Percentiles rank a stretch among this genome's conserved stretches.
These are phyloP conservation scores for Phialophora tarda DNA, from an alignment of 2,329 filamentous ascomycete species.

Conservation along the genomic window DNA sequence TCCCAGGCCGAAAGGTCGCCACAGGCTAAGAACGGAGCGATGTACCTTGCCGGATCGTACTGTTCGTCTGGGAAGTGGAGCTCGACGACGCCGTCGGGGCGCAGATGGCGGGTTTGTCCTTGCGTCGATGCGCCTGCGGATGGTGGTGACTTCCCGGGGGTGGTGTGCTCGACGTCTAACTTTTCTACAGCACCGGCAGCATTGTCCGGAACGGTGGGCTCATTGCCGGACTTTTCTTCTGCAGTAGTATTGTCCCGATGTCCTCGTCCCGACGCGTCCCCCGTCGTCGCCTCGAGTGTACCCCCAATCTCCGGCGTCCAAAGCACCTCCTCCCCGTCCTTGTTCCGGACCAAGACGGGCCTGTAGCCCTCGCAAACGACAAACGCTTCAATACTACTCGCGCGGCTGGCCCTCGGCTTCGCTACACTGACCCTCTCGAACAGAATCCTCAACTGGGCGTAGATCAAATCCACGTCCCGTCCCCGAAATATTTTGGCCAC, in stretches of 20 bases:
- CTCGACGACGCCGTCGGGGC: slow-evolving; percentile 44
- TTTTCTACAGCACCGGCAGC: neutral
- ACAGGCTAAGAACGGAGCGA: slow-evolving; percentile 95
- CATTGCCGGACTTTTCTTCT: neutral
- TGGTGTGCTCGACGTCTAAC: neutral
- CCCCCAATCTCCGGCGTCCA: slow-evolving; percentile 38
- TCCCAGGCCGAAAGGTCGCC: slow-evolving; percentile 94
- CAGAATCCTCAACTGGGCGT: slow-evolving; percentile 89
- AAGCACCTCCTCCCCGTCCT: slow-evolving; percentile 20
- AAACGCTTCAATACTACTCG: slow-evolving; percentile 95
- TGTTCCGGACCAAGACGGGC: slow-evolving; percentile 52
- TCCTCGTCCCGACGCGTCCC: neutral
- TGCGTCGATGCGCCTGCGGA: neutral
- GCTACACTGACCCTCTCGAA: slow-evolving; percentile 87
- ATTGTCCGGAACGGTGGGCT: neutral
- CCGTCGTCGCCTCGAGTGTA: slow-evolving; percentile 43
- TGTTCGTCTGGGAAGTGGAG: slow-evolving; percentile 51
- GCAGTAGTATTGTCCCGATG: neutral
- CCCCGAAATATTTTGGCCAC: slow-evolving; percentile 98
- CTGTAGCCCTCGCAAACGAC: slow-evolving; percentile 95
- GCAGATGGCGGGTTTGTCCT: slow-evolving; percentile 42
- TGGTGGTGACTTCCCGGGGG: neutral
- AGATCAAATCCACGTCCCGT: slow-evolving; percentile 92
- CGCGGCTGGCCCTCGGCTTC: slow-evolving; percentile 92
- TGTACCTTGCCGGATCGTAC: slow-evolving; percentile 64